phyloP scores from a whole-genome alignment of 441 rosid species.

The Populus hybrid region DNA sequence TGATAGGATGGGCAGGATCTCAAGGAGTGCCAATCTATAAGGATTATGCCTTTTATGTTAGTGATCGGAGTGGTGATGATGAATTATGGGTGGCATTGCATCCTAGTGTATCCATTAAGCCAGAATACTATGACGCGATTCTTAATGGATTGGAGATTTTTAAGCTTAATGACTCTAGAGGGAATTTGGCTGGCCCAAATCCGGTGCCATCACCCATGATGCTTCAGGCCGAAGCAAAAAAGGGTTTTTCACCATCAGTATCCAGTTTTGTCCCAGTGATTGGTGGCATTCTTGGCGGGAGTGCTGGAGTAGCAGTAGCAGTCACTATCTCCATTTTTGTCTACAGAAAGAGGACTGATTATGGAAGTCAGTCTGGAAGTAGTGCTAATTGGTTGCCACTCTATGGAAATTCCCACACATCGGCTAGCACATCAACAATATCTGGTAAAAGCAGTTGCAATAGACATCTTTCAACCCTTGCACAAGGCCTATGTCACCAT shows the following conservation, averaged over 20 bases:
- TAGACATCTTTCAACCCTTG: conserved; percentile 53
- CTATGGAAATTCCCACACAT: conserved; percentile 63
- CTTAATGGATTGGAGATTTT: conserved; percentile 75
- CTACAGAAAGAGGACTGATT: conserved; percentile 35
- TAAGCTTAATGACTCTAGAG: conserved; percentile 40
- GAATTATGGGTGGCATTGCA: conserved; percentile 41
- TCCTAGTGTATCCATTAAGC: conserved; percentile 35
- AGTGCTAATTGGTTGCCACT: conserved; percentile 72
- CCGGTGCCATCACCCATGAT: conserved; percentile 56
- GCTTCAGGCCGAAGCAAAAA: conserved; percentile 19
- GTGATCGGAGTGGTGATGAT: conserved; percentile 41
- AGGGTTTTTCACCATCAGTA: conserved; percentile 35
- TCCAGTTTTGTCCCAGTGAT: conserved; percentile 41
- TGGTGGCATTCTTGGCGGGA: conserved; percentile 61
- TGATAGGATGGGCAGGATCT: conserved; percentile 49
- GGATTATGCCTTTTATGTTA: conserved; percentile 47
- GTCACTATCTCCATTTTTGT: conserved; percentile 37
- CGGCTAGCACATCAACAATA: conserved; percentile 54
- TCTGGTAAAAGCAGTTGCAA: conserved; percentile 74
- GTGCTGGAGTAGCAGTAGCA: conserved; percentile 41
- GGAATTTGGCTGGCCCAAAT: conserved; percentile 60
- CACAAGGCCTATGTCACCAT: conserved; percentile 69
- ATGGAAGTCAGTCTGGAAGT: conserved; percentile 36
- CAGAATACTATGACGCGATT: conserved; percentile 47
- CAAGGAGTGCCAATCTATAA: conserved; percentile 45